Base-by-base conservation (phyloP, 2,329 filamentous ascomycete genomes). In the Talaromyces pinophilus region DNA sequence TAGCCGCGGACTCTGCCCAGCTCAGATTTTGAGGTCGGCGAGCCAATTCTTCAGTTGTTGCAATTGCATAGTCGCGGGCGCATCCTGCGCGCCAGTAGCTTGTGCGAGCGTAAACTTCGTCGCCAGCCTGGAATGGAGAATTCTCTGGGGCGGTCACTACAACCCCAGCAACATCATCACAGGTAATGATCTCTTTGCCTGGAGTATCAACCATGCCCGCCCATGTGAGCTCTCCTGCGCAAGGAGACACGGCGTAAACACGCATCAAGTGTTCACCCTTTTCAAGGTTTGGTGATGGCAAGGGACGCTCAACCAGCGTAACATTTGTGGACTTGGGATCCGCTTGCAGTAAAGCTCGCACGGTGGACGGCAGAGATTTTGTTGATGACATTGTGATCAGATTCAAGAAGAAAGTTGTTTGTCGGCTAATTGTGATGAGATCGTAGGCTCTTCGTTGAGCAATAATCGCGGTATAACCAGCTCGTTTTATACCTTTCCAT, bases 151-250 rank as follows among this genome's bases (percentile, higher is more conserved):
- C 48, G 15, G 25, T 54, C 15, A n/a, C 48, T 10, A 54, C 48
- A 17, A 54, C 48, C 13, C 25, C 48, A 15, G 48, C 48, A 30
- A 54, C 48, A 10, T 54, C 48, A 17, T n/a, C 48, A n/a, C 48
- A 54, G 13, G 48, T 54, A 54, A 54, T 54, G 25, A 30, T 30
- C 25, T 54, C 48, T 17, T 33, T 54, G 81, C 68, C 70, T 2
- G 70, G 67, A 2, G 66, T 63, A 11, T 74, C 62, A 59, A 76
- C 73, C 25, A 74, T 71, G 46, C 74, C 74, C 1, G 79, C 75
- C 82, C 81, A 83, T 69, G 74, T 72, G 11, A 83, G 77, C 67
- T 83, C 82, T 15, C 78, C 77, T 2, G 77, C 73, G 48, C 78
- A 82, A 15, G 81, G 74, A 6, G 80, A 76, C 40, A 75, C 75